These are phyloP conservation scores for Echinosophora koreensis DNA, from an alignment of 306 rosid species.

Conservation along the genomic window DNA sequence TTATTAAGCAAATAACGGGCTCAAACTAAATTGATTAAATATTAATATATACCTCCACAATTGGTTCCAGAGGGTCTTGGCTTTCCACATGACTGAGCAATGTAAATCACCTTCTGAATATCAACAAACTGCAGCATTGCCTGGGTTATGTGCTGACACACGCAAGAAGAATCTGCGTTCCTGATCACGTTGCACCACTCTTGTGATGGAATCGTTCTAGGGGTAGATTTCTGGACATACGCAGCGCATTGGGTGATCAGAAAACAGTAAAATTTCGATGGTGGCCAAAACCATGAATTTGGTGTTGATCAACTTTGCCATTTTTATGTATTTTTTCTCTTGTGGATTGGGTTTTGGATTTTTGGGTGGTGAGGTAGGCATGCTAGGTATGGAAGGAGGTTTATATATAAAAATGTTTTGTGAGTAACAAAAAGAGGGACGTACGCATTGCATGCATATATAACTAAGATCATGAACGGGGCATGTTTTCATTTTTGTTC, in stretches of 20 bases:
- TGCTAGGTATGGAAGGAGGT: background rate
- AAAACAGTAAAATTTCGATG: background rate
- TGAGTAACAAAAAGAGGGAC: background rate
- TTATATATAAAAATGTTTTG: background rate
- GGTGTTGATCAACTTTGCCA: slow-evolving; percentile 14
- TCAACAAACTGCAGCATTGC: slow-evolving; percentile 32
- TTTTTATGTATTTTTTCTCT: background rate
- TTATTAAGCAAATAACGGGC: background rate
- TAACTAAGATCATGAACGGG: background rate
- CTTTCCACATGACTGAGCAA: slow-evolving; percentile 28
- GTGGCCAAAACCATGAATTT: slow-evolving; percentile 25
- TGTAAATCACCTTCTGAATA: slow-evolving; percentile 39
- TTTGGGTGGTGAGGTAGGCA: background rate
- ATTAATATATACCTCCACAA: slow-evolving; percentile 45
- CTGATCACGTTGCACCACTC: slow-evolving; percentile 40
- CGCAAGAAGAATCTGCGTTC: slow-evolving; percentile 36
- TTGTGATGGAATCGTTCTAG: slow-evolving; percentile 4
- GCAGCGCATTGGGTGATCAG: slow-evolving; percentile 25
- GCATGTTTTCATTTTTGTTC: background rate
- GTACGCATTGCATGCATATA: background rate
- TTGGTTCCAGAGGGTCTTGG: slow-evolving; percentile 31
- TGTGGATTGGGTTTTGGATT: background rate
- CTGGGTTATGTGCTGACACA: slow-evolving; percentile 36
- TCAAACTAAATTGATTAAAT: background rate
- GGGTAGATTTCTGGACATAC: slow-evolving; percentile 32